These are phyloP conservation scores for Nemania bipapillata DNA, from an alignment of 2,329 filamentous ascomycete species.

Conservation along the genomic window DNA sequence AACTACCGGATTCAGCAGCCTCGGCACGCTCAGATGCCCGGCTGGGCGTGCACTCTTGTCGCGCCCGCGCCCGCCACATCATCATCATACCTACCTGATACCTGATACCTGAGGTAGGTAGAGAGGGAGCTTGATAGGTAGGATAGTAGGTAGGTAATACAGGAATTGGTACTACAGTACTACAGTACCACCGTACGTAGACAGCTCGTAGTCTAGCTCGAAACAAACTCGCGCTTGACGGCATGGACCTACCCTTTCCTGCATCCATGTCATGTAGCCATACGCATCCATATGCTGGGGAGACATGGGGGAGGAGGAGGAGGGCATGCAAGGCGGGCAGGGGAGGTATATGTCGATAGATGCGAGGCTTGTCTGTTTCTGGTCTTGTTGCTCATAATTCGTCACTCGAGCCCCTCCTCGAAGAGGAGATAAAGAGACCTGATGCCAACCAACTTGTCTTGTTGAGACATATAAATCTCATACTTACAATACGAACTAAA, in stretches of 20 bases:
- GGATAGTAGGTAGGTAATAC: neutral
- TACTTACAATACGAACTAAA: conserved; percentile 24
- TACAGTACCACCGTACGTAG: neutral
- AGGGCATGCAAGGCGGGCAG: no score
- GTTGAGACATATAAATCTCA: conserved; percentile 9
- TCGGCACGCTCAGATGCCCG: conserved; percentile 32
- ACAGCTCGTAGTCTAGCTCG: neutral
- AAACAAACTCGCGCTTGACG: conserved; percentile 7
- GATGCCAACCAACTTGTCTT: neutral
- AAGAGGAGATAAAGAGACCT: conserved; percentile 28
- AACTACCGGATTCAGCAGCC: conserved; percentile 24
- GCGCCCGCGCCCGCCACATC: conserved; percentile 10
- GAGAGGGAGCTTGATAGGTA: neutral
- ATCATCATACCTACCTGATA: no score
- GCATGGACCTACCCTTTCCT: conserved; percentile 20
- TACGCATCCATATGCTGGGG: conserved; percentile 2
- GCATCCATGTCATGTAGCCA: conserved; percentile 16
- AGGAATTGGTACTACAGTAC: neutral
- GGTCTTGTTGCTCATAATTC: conserved; percentile 34
- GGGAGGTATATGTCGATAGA: conserved; percentile 3
- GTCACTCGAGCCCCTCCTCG: conserved; percentile 27
- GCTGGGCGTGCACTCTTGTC: conserved; percentile 27
- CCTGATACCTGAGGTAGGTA: neutral
- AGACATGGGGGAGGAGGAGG: no score
- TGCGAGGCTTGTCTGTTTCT: conserved; percentile 27